These are phyloP conservation scores for Sphaerostilbella broomeana DNA, from an alignment of 2,329 filamentous ascomycete species.

Conservation along the genomic window DNA sequence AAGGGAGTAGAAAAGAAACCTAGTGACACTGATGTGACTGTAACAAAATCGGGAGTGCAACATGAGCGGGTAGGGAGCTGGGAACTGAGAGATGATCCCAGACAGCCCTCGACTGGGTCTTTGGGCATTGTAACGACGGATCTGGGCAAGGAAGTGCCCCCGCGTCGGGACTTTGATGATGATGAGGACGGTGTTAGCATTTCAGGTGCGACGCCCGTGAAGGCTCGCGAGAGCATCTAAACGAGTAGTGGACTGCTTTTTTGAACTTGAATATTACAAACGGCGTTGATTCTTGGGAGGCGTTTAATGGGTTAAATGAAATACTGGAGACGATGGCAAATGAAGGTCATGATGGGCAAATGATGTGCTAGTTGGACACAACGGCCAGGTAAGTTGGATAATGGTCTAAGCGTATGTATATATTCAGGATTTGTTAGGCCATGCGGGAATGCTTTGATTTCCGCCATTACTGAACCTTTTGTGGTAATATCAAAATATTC, in stretches of 20 bases:
- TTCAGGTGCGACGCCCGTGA: slow-evolving; percentile 30
- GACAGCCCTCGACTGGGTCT: slow-evolving; percentile 10
- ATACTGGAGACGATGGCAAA: no score
- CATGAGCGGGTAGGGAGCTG: slow-evolving; percentile 45
- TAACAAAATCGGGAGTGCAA: slow-evolving; percentile 32
- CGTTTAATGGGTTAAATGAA: no score
- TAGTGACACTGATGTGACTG: slow-evolving; percentile 37
- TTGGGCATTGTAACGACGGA: slow-evolving; percentile 22
- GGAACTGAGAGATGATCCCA: slow-evolving; percentile 33
- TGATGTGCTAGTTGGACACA: no score
- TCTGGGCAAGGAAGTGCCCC: slow-evolving; percentile 2
- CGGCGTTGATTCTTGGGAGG: no score
- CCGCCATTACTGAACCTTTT: no score
- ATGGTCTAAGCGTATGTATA: no score
- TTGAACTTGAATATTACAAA: no score
- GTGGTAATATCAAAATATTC: no score
- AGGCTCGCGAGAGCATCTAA: slow-evolving; percentile 34
- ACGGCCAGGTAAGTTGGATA: no score
- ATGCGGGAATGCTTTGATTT: no score
- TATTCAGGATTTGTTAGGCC: no score
- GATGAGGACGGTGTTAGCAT: slow-evolving; percentile 27
- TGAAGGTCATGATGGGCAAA: no score
- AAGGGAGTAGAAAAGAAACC: slow-evolving; percentile 39
- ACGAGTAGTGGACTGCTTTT: background rate
- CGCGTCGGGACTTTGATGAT: slow-evolving; percentile 15